These are phyloP conservation scores for Cyclocybe aegerita DNA, from an alignment of 768 basidiomycete species.

Conservation along the genomic window DNA sequence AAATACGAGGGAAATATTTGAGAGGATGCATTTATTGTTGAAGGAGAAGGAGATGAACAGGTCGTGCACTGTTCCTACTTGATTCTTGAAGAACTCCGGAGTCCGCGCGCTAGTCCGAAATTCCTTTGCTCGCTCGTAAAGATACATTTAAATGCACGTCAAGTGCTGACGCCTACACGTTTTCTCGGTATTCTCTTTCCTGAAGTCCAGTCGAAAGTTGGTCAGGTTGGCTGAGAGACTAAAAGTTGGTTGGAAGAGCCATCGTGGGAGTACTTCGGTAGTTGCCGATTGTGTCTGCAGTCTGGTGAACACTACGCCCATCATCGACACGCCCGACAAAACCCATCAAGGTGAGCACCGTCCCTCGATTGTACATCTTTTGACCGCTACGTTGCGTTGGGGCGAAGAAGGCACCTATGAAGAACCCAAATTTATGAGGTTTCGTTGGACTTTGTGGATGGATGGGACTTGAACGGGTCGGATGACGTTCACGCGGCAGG, in stretches of 20 bases:
- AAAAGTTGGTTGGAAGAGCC: neutral
- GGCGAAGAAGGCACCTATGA: conserved; percentile 13
- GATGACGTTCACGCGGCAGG: conserved; percentile 31
- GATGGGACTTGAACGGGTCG: conserved; percentile 33
- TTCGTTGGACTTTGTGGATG: conserved; percentile 29
- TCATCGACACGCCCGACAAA: conserved; percentile 33
- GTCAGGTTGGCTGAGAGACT: too few relatives aligned
- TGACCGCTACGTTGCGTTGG: conserved; percentile 8
- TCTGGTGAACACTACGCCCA: conserved; percentile 9
- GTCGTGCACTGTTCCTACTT: too few relatives aligned
- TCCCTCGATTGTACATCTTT: conserved; percentile 22
- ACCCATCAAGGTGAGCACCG: conserved; percentile 60
- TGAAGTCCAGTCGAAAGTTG: too few relatives aligned
- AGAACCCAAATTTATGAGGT: conserved; percentile 14
- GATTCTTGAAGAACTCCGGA: too few relatives aligned
- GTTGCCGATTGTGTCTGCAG: conserved; percentile 14
- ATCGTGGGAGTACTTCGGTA: conserved; percentile 14
- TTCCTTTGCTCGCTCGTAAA: too few relatives aligned
- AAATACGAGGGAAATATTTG: too few relatives aligned
- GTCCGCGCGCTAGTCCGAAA: too few relatives aligned
- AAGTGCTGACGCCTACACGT: too few relatives aligned
- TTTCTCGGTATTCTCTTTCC: too few relatives aligned
- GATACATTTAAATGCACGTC: too few relatives aligned
- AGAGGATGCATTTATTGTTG: too few relatives aligned
- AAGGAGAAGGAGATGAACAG: too few relatives aligned